Evolutionary conservation across 371 early-diverging fungal species (phyloP), one percentile per base, ranked within the genome.

Genomic region (Lichtheimia ornata): DNA sequence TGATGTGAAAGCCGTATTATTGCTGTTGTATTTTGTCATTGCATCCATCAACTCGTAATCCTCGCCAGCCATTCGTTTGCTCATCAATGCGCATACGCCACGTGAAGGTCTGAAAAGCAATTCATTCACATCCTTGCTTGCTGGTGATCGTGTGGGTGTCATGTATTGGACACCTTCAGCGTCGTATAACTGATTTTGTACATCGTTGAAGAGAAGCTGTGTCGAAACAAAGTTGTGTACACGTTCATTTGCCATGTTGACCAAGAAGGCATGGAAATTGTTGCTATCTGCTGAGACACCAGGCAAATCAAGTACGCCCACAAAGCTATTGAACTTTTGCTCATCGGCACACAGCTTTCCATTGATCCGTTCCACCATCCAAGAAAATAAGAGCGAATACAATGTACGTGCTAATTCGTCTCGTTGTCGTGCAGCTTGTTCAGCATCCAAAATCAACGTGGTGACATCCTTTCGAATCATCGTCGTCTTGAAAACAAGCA

Each of bases 321-420:
- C 83, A 60, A 91, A 89, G 66, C 89, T 90, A 47, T 80, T 80
- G 43, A 78, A 81, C 3, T 85, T 79, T 17, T 79, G 82, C n/a
- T 82, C 74, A 11, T 86, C 83, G 54, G 78, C 77, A 67, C 88
- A 85, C 24, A 94, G 78, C 43, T 90, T 87, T 20, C 76, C 72
- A 72, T 97, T 97, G 71, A 95, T 81, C 54, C 88, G 89, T 66
- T 96, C 97, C 17, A 95, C 86, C 20, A 98, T 67, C 92, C 95
- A 97, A 15, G 87, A 81, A 66, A 94, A 90, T 35, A 96, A 68
- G 13, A 95, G 82, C 9, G 88, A 86, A 69, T 96, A 96, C 6
- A 97, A 81, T 9, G 84, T 77, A 41, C 83, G 76, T 4, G 93
- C 92, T 4, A 97, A 78, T 1, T 81, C 78, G 66, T 95, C 94